phyloP scores from a whole-genome alignment of 169 alveolate genomes.

The Plasmodium relictum region DNA sequence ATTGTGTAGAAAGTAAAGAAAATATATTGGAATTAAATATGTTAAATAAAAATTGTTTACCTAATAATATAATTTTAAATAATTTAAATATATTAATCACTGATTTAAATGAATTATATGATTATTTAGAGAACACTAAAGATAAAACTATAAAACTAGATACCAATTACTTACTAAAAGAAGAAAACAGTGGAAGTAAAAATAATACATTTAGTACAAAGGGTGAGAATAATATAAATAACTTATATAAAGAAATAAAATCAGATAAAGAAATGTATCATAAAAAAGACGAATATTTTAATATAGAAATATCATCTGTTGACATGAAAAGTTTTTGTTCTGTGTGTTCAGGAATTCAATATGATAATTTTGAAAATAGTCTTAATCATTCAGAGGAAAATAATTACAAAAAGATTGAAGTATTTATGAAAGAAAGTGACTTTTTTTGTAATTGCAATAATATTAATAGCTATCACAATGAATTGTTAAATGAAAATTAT shows the following conservation, averaged over 20 bases:
- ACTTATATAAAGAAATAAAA: background rate
- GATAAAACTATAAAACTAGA: background rate
- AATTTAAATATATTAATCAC: slow-evolving; percentile 45
- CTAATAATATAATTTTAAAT: slow-evolving; percentile 42
- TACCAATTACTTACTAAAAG: background rate
- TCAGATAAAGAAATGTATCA: background rate
- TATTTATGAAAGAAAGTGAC: slow-evolving; percentile 65
- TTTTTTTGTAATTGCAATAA: slow-evolving; percentile 67
- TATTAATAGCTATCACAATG: background rate
- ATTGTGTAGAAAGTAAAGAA: background rate
- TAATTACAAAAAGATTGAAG: slow-evolving; percentile 30
- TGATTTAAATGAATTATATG: slow-evolving; percentile 38
- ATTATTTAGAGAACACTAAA: slow-evolving; percentile 37
- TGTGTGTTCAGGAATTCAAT: slow-evolving; percentile 53
- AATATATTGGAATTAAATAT: background rate
- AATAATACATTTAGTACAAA: background rate
- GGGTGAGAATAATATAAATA: background rate
- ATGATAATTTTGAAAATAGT: slow-evolving; percentile 28
- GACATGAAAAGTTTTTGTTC: slow-evolving; percentile 37
- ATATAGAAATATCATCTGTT: slow-evolving; percentile 41
- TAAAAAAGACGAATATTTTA: slow-evolving; percentile 19
- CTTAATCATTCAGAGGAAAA: background rate
- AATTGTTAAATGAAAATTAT: background rate
- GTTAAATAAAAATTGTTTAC: background rate
- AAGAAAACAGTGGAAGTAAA: background rate